Conservation (phyloP, 495 filamentous ascomycete genomes). For the Penicillium steckii region DNA sequence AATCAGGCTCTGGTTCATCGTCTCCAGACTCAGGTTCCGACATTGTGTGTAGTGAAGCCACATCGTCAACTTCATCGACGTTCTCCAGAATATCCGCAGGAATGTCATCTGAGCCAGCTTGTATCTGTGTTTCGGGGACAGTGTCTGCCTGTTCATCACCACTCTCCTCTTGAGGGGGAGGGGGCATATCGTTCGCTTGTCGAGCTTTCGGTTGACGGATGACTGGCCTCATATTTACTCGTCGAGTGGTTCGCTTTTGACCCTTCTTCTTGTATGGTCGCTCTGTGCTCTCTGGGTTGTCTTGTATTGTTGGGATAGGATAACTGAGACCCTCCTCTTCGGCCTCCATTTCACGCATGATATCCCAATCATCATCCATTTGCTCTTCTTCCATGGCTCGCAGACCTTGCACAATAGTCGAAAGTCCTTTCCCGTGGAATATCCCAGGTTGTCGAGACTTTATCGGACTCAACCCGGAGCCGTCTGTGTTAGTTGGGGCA, state of each 20-base stretch:
- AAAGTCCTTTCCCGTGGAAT: slow-evolving; percentile 70
- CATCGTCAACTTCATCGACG: slow-evolving; percentile 23
- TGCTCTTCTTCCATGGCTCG: slow-evolving; percentile 77
- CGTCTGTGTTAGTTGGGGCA: slow-evolving; percentile 10
- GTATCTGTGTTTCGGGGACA: slow-evolving; percentile 37
- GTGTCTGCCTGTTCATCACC: slow-evolving; percentile 30
- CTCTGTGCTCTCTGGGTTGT: slow-evolving; percentile 47
- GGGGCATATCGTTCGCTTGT: slow-evolving; percentile 17
- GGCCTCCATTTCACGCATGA: slow-evolving; percentile 76
- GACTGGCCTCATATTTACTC: slow-evolving; percentile 69
- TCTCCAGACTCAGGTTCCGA: slow-evolving; percentile 33
- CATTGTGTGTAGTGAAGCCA: slow-evolving; percentile 32
- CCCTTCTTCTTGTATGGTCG: slow-evolving; percentile 88
- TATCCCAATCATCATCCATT: slow-evolving; percentile 75
- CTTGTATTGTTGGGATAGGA: slow-evolving; percentile 64
- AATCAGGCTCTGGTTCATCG: slow-evolving; percentile 2
- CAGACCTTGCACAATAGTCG: slow-evolving; percentile 73
- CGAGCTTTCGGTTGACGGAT: slow-evolving; percentile 34
- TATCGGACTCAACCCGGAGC: slow-evolving; percentile 40
- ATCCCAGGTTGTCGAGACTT: slow-evolving; percentile 58
- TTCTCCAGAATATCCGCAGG: slow-evolving; percentile 14
- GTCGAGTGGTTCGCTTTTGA: slow-evolving; percentile 80
- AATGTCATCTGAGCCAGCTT: slow-evolving; percentile 1
- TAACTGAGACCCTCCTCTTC: slow-evolving; percentile 43
- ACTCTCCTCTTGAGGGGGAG: slow-evolving; percentile 26